Percentiles rank a stretch among this genome's conserved stretches.
These are phyloP conservation scores for Umbelopsis sp. DNA, from an alignment of 192 early-diverging fungal species.

Conservation along the genomic window DNA sequence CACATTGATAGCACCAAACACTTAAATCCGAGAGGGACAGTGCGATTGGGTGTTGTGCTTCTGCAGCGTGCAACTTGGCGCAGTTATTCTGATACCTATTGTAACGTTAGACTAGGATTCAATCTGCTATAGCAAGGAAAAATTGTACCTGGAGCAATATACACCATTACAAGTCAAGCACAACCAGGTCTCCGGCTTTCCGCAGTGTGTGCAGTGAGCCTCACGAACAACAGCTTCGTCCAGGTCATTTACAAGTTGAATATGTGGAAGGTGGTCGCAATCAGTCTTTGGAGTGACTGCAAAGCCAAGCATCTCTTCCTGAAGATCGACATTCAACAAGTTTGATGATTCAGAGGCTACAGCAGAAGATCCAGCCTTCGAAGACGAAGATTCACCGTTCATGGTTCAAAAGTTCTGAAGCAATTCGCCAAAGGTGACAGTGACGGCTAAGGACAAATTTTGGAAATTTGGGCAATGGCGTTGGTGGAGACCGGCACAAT, in stretches of 20 bases:
- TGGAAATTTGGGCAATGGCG: too few species aligned
- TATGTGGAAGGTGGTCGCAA: not conserved
- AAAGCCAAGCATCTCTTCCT: not conserved
- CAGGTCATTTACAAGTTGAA: not conserved
- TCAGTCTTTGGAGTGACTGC: not conserved
- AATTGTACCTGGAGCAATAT: not conserved
- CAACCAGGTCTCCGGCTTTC: conserved; percentile 1
- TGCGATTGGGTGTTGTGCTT: not conserved
- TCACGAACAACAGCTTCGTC: not conserved
- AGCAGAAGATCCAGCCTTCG: not conserved
- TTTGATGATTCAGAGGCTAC: not conserved
- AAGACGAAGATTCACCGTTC: too few species aligned
- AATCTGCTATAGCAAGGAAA: not conserved
- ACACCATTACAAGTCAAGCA: not conserved
- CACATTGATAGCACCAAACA: conserved; percentile 1
- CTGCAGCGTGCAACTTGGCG: not conserved
- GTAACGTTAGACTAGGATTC: not conserved
- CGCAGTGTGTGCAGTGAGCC: not conserved
- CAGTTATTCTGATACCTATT: not conserved
- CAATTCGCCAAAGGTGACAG: too few species aligned
- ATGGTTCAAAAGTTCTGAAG: too few species aligned
- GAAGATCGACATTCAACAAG: not conserved
- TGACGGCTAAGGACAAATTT: too few species aligned
- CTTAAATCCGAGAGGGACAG: not conserved
- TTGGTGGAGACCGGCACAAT: too few species aligned